Evolutionary conservation across 1,284 basidiomycete genomes (phyloP), one percentile per base, ranked within the genome.

Genomic region (Ceratobasidium papillatum): DNA sequence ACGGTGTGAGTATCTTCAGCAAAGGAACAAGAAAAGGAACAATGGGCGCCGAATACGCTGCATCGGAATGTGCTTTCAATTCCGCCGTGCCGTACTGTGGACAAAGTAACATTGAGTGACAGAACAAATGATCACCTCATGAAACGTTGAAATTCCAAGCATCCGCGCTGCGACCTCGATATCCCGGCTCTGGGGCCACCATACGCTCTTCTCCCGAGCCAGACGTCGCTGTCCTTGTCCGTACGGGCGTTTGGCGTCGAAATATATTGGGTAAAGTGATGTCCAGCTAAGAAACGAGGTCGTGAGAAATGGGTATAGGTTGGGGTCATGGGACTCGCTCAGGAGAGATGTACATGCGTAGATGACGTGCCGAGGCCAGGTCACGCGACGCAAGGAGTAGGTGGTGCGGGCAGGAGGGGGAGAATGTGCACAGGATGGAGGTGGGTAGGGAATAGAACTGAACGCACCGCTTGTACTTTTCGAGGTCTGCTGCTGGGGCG

Each of bases 221-320:
- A 99, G 89, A 68, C 96, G 88, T 49, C 97, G 89, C 78, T 93
- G 89, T 19, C 95, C 94, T 9, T 88, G 91, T 8, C 90, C 88
- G 81, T 93, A 93, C 1, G 94, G 90, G 12, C 91, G 91, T 82
- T 98, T 98, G 58, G 96, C 95, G 82, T 99, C 97, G 77, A 99
- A 90, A 84, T 99, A 99, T 80, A 98, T 93, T 2, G 97, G 97
- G 81, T 99, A 99, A 80, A 99, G 88, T 78, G 93, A 92, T 75
- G 94, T 92, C 96, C 96, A 98, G 79, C 94, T 95, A 80, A 12
- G 27, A 25, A 61, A 61, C 45, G 51, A 77, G 74, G 74, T 63
- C 66, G 38, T 61, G 25, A 62, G 14, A 69, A 38, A 38, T 58
- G 30, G 30, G 30, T 56, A 1, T 56, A n/a, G 45, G 45, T 47